Evolutionary conservation across 306 rosid species (phyloP).

Genomic region (Mimosa pudica): DNA sequence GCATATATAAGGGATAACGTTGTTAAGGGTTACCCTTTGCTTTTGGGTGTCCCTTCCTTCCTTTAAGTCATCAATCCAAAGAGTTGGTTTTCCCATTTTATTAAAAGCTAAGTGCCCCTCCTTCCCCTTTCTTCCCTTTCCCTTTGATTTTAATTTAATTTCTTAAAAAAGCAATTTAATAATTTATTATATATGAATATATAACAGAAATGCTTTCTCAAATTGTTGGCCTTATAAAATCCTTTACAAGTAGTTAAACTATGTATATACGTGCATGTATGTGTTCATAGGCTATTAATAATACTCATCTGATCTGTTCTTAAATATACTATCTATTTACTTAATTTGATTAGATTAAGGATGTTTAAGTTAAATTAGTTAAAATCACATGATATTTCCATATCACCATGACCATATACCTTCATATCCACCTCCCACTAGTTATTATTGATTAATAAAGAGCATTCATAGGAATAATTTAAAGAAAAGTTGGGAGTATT

Average conservation of each 20-base stretch:
- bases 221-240: too few relatives aligned
- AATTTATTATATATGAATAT: background rate
- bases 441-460: too few relatives aligned
- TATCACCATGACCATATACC: too few relatives aligned
- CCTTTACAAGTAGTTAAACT: background rate
- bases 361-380: too few relatives aligned
- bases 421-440: too few relatives aligned
- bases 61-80: conserved; percentile 44
- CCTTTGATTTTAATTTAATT: background rate
- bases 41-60: conserved; percentile 52
- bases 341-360: too few relatives aligned
- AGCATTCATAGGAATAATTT: too few relatives aligned
- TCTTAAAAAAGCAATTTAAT: background rate
- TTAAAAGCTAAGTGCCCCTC: conserved; percentile 37
- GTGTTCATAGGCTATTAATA: conserved; percentile 28
- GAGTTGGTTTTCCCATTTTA: conserved; percentile 37
- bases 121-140: background rate
- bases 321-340: too few relatives aligned
- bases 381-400: too few relatives aligned
- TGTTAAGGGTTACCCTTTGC: conserved; percentile 70
- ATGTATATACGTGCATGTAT: too few relatives aligned
- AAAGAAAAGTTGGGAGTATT: too few relatives aligned
- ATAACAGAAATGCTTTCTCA: background rate
- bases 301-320: too few relatives aligned
- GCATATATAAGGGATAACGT: conserved; percentile 34